Evolutionary conservation across 352 stramenopile genomes (phyloP), one percentile per base, ranked within the genome.

Genomic region (Pythium brassicae): DNA sequence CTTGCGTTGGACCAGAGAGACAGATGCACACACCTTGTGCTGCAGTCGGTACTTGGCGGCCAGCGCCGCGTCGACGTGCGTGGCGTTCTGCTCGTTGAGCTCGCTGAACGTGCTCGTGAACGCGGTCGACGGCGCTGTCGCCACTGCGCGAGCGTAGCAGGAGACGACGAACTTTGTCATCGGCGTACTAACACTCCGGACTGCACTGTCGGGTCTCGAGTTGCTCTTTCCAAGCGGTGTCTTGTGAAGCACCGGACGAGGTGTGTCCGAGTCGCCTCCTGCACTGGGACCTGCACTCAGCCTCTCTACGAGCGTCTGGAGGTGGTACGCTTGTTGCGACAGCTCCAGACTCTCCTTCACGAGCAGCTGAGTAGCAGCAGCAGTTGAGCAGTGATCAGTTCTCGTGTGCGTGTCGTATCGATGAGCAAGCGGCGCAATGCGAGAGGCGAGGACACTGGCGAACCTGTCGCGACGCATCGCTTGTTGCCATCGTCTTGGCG

Each of bases 291-390:
- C 47, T 22, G 19, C 46, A 8, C 43, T 26, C 15, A 20, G 26
- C 42, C 39, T 54, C 29, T 84, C 74, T 32, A 59, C 68, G 17
- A 86, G 50, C 15, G 67, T 61, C 64, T 83, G 68, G 10, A 86
- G 34, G 27, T 72, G 71, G 26, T 86, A 83, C 9, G 66, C 77
- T 58, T 85, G 63, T 54, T 87, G 77, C 4, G 75, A 81, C 14
- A 79, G 44, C 32, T 65, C 57, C 14, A 82, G 57, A 20, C 71
- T 75, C 22, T 83, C 66, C 34, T 73, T 69, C 11, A 53, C 35
- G 39, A 76, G 59, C 55, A 75, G 49, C 71, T 83, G 50, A 9
- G 39, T 11, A 37, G 32, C 14, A 37, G 32, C 32, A 37, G 32
- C 32, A 37, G 32, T 37, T 14, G 32, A 37, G 6, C 32, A 37